Percentiles rank a stretch among this genome's conserved stretches.
Evolutionary conservation across 805 yeast genomes (phyloP).

Genomic region (Saccharomycopsis fodiens): DNA sequence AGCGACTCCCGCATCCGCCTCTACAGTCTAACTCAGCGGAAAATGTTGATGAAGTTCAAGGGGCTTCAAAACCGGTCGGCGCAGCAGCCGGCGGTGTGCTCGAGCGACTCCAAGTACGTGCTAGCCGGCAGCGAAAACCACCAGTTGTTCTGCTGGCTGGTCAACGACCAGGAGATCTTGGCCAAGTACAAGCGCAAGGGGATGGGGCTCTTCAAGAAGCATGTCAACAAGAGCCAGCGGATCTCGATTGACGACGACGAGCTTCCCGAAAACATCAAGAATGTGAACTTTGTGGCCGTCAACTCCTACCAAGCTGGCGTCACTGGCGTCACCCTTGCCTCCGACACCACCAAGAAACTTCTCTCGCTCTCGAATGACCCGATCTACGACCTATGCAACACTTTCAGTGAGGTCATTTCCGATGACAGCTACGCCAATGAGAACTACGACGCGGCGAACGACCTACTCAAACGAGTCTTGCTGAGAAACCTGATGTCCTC

Average conservation of each 20-base stretch:
- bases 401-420: slow-evolving; percentile 4
- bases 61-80: slow-evolving; percentile 69
- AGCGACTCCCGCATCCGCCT: slow-evolving; percentile 77
- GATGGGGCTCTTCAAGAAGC: slow-evolving; percentile 14
- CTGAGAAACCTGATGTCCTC: background rate
- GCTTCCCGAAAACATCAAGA: slow-evolving; percentile 31
- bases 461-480: slow-evolving; percentile 5
- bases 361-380: slow-evolving; percentile 73
- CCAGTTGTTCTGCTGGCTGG: slow-evolving; percentile 77
- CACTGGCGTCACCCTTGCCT: slow-evolving; percentile 75
- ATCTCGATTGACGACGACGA: slow-evolving; percentile 27
- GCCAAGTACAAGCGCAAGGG: slow-evolving; percentile 22
- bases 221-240: slow-evolving; percentile 21
- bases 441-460: slow-evolving; percentile 4
- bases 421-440: slow-evolving; percentile 25
- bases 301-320: slow-evolving; percentile 72
- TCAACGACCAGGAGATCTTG: slow-evolving; percentile 26
- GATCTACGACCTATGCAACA: slow-evolving; percentile 50
- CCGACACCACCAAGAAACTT: slow-evolving; percentile 53
- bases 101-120: slow-evolving; percentile 50
- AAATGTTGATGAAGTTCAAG: slow-evolving; percentile 58
- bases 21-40: slow-evolving; percentile 45
- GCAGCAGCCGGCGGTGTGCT: slow-evolving; percentile 59
- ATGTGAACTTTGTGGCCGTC: slow-evolving; percentile 57
- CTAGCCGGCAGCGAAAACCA: slow-evolving; percentile 85